These are phyloP conservation scores for Microbotryomycetes sp. DNA, from an alignment of 1,284 basidiomycete genomes.

Conservation along the genomic window DNA sequence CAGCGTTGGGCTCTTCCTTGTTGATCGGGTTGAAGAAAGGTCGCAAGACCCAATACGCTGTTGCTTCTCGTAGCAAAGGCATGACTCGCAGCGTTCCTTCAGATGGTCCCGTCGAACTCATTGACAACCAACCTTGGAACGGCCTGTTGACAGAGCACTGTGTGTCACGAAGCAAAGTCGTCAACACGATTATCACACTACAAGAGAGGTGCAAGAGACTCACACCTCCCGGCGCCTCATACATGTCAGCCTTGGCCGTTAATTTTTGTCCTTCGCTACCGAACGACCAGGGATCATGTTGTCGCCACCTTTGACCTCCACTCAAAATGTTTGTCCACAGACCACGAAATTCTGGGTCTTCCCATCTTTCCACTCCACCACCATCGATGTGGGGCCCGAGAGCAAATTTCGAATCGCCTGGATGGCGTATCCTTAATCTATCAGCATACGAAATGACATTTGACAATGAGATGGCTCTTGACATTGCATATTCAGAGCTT, in stretches of 20 bases:
- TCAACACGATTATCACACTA: no score
- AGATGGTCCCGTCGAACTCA: slow-evolving; percentile 51
- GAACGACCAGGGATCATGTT: slow-evolving; percentile 3
- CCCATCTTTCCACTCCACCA: slow-evolving; percentile 60
- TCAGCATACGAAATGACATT: slow-evolving; percentile 68
- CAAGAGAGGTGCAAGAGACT: no score
- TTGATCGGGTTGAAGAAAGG: slow-evolving; percentile 59
- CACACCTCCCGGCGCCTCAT: slow-evolving; percentile 44
- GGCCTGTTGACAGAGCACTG: slow-evolving; percentile 68
- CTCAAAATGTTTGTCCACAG: background rate
- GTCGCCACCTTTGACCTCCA: background rate
- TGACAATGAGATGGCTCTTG: slow-evolving; percentile 48
- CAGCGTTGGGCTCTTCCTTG: slow-evolving; percentile 2
- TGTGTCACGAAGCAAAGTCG: no score
- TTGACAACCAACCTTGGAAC: slow-evolving; percentile 66
- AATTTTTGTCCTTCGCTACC: slow-evolving; percentile 34
- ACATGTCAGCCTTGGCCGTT: slow-evolving; percentile 54
- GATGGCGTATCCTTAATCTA: slow-evolving; percentile 63
- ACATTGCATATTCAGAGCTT: slow-evolving; percentile 45
- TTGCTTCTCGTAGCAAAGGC: slow-evolving; percentile 64
- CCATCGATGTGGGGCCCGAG: slow-evolving; percentile 71
- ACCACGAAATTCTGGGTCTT: slow-evolving; percentile 57
- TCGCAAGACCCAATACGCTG: slow-evolving; percentile 66
- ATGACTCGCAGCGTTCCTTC: slow-evolving; percentile 74
- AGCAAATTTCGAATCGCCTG: slow-evolving; percentile 63